These are phyloP conservation scores for Geranium brycei DNA, from an alignment of 345 rosid genomes.

Conservation along the genomic window DNA sequence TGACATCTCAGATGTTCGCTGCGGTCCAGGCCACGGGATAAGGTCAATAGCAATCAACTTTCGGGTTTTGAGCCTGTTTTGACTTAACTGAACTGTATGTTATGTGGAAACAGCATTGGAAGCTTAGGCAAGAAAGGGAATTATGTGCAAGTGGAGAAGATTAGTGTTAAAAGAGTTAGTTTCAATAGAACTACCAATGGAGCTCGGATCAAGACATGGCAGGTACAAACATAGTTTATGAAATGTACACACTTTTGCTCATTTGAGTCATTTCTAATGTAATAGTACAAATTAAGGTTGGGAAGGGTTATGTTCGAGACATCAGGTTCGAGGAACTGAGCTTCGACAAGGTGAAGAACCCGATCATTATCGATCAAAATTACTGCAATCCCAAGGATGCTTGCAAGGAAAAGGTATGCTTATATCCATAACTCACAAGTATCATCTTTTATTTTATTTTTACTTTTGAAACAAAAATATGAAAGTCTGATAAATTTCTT, in stretches of 20 bases:
- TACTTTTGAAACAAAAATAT: no score
- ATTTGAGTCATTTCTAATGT: neutral
- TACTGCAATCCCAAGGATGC: slow-evolving; percentile 20
- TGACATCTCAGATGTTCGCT: slow-evolving; percentile 12
- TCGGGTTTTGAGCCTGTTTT: neutral
- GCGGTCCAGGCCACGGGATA: slow-evolving; percentile 43
- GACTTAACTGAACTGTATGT: neutral
- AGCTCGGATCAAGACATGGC: slow-evolving; percentile 36
- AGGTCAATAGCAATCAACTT: slow-evolving; percentile 12
- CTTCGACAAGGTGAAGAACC: slow-evolving; percentile 19
- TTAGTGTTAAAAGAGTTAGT: slow-evolving; percentile 12
- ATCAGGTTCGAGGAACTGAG: slow-evolving; percentile 15
- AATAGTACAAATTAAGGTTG: slow-evolving; percentile 12
- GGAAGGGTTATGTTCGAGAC: slow-evolving; percentile 20
- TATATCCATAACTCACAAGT: no score
- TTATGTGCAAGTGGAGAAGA: slow-evolving; percentile 23
- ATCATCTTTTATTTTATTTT: no score
- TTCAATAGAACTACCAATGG: slow-evolving; percentile 26
- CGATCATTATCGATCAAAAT: slow-evolving; percentile 26
- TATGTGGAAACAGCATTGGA: slow-evolving; percentile 17
- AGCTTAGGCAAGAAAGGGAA: slow-evolving; percentile 29
- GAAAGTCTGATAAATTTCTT: no score
- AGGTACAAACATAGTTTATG: slow-evolving; percentile 9
- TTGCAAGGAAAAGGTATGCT: slow-evolving; percentile 19
- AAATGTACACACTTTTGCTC: neutral